Percentiles rank a stretch among this genome's conserved stretches.
Conservation (phyloP, 306 rosid genomes). For the Gleditsia sinensis region DNA sequence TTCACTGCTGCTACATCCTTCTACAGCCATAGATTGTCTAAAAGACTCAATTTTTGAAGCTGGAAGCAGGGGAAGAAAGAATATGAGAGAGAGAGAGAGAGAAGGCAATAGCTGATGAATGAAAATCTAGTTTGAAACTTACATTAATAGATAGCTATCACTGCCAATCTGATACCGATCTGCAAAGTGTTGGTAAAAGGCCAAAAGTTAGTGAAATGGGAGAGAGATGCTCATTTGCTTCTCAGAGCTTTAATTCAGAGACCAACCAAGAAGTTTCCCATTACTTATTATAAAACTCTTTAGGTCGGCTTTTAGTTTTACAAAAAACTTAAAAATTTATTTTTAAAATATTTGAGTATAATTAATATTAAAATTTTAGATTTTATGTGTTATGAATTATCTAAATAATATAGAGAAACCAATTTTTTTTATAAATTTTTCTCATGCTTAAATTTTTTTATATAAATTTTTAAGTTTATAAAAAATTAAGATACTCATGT, state of each 20-base stretch:
- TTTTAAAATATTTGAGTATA: too few species aligned
- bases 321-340: too few species aligned
- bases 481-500: too few species aligned
- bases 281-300: background rate
- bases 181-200: background rate
- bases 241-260: background rate
- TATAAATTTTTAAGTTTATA: too few species aligned
- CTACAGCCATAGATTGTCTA: background rate
- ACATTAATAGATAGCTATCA: background rate
- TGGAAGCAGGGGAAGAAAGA: background rate
- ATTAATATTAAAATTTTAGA: too few species aligned
- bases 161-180: background rate
- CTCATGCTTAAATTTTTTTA: too few species aligned
- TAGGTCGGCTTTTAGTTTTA: too few species aligned
- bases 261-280: background rate
- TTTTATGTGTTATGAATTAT: too few species aligned
- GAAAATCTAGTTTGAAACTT: background rate
- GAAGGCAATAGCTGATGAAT: background rate
- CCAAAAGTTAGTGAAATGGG: background rate
- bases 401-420: too few species aligned
- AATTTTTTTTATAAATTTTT: too few species aligned
- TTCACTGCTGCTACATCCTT: slow-evolving; percentile 61
- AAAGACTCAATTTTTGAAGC: background rate
- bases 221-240: background rate
- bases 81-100: background rate